Percentiles rank a stretch among this genome's conserved stretches.
Evolutionary conservation across 345 rosid species (phyloP).

Genomic region (Theobroma cacao): DNA sequence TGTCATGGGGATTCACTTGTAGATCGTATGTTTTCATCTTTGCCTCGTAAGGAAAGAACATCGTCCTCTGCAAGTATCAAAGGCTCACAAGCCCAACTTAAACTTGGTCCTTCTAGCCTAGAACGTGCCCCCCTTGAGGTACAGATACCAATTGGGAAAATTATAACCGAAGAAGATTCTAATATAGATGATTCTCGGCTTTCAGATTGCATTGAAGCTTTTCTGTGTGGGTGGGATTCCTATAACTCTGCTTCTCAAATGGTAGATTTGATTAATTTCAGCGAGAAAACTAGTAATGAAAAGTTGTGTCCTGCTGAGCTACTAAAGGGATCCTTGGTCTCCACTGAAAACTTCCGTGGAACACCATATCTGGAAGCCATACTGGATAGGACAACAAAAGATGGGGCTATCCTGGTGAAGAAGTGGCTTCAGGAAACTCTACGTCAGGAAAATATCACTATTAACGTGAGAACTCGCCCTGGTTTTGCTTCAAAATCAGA

Average conservation of each 20-base stretch:
- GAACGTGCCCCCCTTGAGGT: slow-evolving; percentile 69
- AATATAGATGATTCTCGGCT: slow-evolving; percentile 39
- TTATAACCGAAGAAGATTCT: slow-evolving; percentile 49
- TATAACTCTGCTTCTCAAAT: slow-evolving; percentile 34
- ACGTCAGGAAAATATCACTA: slow-evolving; percentile 57
- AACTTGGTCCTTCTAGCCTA: slow-evolving; percentile 42
- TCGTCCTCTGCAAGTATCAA: slow-evolving; percentile 28
- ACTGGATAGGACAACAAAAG: slow-evolving; percentile 81
- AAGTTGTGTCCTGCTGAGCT: slow-evolving; percentile 38
- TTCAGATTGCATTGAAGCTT: slow-evolving; percentile 58
- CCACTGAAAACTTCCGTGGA: slow-evolving; percentile 71
- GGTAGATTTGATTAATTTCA: slow-evolving; percentile 32
- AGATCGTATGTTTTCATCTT: slow-evolving; percentile 76
- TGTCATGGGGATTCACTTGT: slow-evolving; percentile 89
- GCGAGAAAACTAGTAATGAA: slow-evolving; percentile 24
- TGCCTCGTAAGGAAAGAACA: slow-evolving; percentile 69
- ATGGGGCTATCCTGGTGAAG: slow-evolving; percentile 78
- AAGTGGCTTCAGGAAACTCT: slow-evolving; percentile 93
- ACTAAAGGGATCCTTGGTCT: slow-evolving; percentile 66
- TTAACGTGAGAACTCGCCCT: slow-evolving; percentile 62
- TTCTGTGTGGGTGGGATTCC: slow-evolving; percentile 71
- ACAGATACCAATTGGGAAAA: slow-evolving; percentile 70
- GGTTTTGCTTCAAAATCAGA: slow-evolving; percentile 66
- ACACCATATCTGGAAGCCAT: slow-evolving; percentile 85
- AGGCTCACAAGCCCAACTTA: slow-evolving; percentile 53